Evolutionary conservation across 1,284 basidiomycete species (phyloP), one percentile per base, ranked within the genome.

Genomic region (Cutaneotrichosporon sp.): DNA sequence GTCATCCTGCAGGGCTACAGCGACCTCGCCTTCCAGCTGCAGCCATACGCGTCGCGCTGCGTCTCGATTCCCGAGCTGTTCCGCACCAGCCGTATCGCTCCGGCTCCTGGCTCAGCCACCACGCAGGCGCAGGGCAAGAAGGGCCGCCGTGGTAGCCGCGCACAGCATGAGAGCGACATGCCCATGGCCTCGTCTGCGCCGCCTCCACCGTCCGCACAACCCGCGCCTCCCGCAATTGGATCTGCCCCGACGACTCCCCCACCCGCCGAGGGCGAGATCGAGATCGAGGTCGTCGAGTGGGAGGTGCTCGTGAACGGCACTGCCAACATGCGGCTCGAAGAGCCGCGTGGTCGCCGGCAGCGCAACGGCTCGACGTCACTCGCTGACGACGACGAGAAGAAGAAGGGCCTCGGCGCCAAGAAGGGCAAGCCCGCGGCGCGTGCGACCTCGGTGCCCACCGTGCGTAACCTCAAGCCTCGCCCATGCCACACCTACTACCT

Each of bases 41-140:
- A 82, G 55, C 81, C 83, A 59, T 83, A 86, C 65, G 80, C 84
- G 36, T 74, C 88, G 38, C 85, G 86, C 32, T 82, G 82, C 11
- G 80, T 90, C 36, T 81, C 81, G 42, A 77, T 90, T 56, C 84
- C 88, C 32, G 85, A 85, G 26, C 74, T 92, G 56, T 91, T 92
- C 79, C 84, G 87, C 66, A 61, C 83, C 38, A 83, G 84, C 56
- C 83, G 83, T 68, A 75, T 84, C 16, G 7, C n/a, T 3, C n/a
- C 34, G 6, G 49, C 40, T 1, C 21, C 21, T 26, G 51, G 30
- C 38, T 9, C 61, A 14, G 63, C 46, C 5, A 36, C 34, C 34
- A 21, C 32, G 10, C n/a, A 14, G 13, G 58, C 47, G 10, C 47
- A 26, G 32, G 18, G 8, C 34, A 52, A 46, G 42, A 46, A 47